phyloP scores from a whole-genome alignment of 2,329 filamentous ascomycete genomes.

The Aspergillus neotritici region DNA sequence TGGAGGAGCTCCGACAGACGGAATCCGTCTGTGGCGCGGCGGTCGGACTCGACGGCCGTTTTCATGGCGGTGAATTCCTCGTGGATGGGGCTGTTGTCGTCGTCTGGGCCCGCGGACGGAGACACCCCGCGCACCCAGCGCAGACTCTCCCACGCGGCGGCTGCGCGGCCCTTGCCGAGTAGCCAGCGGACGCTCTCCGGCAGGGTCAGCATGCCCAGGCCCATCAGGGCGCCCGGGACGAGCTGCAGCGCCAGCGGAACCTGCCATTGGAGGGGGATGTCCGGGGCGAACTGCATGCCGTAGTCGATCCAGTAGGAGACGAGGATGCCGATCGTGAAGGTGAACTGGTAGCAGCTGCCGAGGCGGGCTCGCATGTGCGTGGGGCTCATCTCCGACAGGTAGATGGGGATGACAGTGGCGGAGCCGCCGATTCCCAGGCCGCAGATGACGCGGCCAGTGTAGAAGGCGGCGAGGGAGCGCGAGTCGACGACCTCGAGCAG shows the following conservation, averaged over 20 bases:
- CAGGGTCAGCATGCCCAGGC: conserved; percentile 45
- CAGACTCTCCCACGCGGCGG: conserved; percentile 45
- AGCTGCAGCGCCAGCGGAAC: conserved; percentile 51
- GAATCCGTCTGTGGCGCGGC: conserved; percentile 42
- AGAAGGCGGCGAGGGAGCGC: conserved; percentile 42
- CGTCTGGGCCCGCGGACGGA: conserved; percentile 30
- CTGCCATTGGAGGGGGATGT: conserved; percentile 47
- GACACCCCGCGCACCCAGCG: conserved; percentile 45
- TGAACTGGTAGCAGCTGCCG: conserved; percentile 49
- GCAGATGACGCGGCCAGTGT: conserved; percentile 44
- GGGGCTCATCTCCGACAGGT: conserved; percentile 43
- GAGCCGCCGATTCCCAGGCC: conserved; percentile 47
- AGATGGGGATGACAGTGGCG: conserved; percentile 41
- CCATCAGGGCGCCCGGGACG: conserved; percentile 44
- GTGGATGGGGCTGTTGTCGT: conserved; percentile 7
- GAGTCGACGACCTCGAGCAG: conserved; percentile 46
- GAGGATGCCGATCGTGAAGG: conserved; percentile 48
- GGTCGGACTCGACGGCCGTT: conserved; percentile 43
- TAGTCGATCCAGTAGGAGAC: conserved; percentile 53
- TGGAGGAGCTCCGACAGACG: conserved; percentile 42
- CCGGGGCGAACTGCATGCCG: conserved; percentile 25
- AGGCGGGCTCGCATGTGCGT: conserved; percentile 45
- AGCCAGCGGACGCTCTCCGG: conserved; percentile 50
- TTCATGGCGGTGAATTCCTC: conserved; percentile 50
- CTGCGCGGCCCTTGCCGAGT: conserved; percentile 40